Conservation (phyloP, 352 stramenopile genomes). For the Blastocystis sp. region DNA sequence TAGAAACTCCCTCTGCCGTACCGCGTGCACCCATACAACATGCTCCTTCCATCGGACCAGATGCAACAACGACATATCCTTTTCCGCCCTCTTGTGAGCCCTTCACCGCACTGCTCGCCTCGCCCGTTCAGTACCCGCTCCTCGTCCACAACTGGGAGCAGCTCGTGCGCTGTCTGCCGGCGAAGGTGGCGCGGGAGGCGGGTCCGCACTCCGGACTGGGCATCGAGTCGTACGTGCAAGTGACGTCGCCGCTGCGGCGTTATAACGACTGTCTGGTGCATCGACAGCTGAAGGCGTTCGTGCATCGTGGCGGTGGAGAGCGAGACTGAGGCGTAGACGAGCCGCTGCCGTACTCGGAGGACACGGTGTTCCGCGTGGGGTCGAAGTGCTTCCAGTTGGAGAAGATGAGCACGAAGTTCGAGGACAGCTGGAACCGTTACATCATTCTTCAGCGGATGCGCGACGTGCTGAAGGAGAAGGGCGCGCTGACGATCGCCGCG, state of each 20-base stretch:
- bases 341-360: conserved; percentile 22
- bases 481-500: background rate
- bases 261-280: conserved; percentile 72
- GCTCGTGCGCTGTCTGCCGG: conserved; percentile 46
- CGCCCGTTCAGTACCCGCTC: conserved; percentile 20
- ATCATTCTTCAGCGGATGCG: conserved; percentile 62
- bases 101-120: conserved; percentile 35
- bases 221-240: conserved; percentile 54
- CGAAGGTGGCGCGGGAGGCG: background rate
- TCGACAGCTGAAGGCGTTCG: conserved; percentile 55
- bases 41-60: conserved; percentile 51
- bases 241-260: conserved; percentile 53
- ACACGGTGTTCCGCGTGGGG: conserved; percentile 30
- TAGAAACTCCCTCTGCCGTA: conserved; percentile 65
- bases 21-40: conserved; percentile 39
- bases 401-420: conserved; percentile 52
- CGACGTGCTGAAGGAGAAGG: conserved; percentile 1
- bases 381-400: conserved; percentile 52
- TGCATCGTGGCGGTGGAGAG: background rate
- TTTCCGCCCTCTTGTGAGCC: background rate
- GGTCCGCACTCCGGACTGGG: conserved; percentile 38
- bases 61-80: conserved; percentile 62
- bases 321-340: background rate
- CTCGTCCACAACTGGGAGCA: conserved; percentile 60
- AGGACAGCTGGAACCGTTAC: conserved; percentile 68